A percentile compares a stretch with the other conserved stretches of the same genome.
phyloP scores from a whole-genome alignment of 352 stramenopile genomes.

The Phytophthora pseudosyringae region DNA sequence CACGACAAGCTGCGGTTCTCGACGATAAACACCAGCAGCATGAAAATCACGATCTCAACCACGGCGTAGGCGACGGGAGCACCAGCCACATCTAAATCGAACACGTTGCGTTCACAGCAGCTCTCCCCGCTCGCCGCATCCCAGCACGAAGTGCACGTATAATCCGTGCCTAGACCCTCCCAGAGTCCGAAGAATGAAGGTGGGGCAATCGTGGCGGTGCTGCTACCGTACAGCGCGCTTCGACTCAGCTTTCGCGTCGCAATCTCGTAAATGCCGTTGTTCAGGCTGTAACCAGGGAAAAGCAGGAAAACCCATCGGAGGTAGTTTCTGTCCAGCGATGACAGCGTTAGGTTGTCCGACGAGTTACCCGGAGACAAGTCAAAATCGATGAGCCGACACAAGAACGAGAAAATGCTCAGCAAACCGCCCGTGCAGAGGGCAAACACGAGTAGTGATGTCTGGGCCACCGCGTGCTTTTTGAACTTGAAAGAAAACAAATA shows the following conservation, averaged over 20 bases:
- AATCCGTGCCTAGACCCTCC: slow-evolving; percentile 48
- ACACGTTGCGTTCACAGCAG: slow-evolving; percentile 59
- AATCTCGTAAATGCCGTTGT: slow-evolving; percentile 77
- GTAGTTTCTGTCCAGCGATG: slow-evolving; percentile 69
- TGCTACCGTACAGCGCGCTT: slow-evolving; percentile 46
- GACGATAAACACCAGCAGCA: slow-evolving; percentile 47
- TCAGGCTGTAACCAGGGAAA: slow-evolving; percentile 74
- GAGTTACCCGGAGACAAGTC: slow-evolving; percentile 31
- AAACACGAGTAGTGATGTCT: slow-evolving; percentile 76
- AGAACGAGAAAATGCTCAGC: slow-evolving; percentile 80
- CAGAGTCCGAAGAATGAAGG: slow-evolving; percentile 69
- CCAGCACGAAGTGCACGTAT: slow-evolving; percentile 61
- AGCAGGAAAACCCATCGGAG: slow-evolving; percentile 77
- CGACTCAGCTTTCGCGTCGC: slow-evolving; percentile 71
- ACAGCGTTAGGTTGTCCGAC: slow-evolving; percentile 52
- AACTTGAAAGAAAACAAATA: slow-evolving; percentile 75
- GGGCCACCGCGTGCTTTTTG: slow-evolving; percentile 59
- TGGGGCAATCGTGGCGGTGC: slow-evolving; percentile 29
- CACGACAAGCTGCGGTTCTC: slow-evolving; percentile 44
- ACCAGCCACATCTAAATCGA: slow-evolving; percentile 67
- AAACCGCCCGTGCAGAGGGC: slow-evolving; percentile 60
- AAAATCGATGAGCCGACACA: slow-evolving; percentile 76
- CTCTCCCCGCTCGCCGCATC: slow-evolving; percentile 27
- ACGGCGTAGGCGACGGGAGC: slow-evolving; percentile 57
- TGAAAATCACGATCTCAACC: slow-evolving; percentile 61